Conservation (phyloP, 176 grass and related monocot genomes). For the Zea mays region DNA sequence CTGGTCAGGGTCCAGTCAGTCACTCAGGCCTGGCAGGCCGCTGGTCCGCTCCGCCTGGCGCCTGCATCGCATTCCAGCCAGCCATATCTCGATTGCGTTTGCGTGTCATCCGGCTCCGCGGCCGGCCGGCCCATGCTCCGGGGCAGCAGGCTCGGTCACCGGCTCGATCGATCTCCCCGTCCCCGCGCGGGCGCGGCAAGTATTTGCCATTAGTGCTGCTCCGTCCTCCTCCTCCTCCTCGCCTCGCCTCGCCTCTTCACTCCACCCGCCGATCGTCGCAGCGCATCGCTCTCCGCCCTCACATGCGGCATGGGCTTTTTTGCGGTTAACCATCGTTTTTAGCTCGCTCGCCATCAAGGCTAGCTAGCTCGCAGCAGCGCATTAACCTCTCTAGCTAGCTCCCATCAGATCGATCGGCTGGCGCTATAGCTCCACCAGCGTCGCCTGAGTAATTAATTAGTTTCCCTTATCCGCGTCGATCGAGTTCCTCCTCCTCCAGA, state of each 20-base stretch:
- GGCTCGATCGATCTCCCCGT: not conserved
- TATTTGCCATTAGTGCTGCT: conserved; percentile 29
- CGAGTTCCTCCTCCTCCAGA: no score
- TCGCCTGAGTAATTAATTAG: no score
- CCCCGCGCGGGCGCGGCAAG: not conserved
- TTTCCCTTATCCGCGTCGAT: no score
- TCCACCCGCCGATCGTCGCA: not conserved
- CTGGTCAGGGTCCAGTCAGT: conserved; percentile 5
- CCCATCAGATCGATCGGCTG: no score
- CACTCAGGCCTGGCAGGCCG: not conserved
- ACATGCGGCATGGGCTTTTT: conserved; percentile 52
- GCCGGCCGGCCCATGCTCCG: not conserved
- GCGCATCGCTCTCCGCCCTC: conserved; percentile 24
- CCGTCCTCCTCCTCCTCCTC: not conserved
- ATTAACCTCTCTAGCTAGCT: no score
- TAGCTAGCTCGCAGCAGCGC: no score
- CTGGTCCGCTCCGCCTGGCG: not conserved
- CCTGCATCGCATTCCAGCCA: conserved; percentile 25
- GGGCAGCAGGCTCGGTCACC: no score
- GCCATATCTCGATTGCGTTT: conserved; percentile 7
- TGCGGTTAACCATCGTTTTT: conserved; percentile 59
- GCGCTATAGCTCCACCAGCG: no score
- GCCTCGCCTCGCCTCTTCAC: not conserved
- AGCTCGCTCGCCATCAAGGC: conserved; percentile 20
- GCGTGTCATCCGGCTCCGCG: not conserved